Evolutionary conservation across 202 grass and related monocot species (phyloP).

Genomic region (Saccharum hybrid): DNA sequence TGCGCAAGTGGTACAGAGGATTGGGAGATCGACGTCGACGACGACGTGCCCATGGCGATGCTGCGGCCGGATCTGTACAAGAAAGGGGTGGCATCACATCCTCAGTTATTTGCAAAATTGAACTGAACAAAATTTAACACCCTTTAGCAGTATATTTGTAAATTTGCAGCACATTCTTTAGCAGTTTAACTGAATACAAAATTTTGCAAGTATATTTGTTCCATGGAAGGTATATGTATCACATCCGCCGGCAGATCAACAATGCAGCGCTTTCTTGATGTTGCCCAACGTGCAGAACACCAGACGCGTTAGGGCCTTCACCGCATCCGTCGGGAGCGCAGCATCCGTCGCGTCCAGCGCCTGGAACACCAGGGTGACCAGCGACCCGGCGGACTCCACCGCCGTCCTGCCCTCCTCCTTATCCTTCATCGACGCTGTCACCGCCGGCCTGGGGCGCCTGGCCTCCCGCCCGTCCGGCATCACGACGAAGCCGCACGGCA

Average conservation of each 20-base stretch:
- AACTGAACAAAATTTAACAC: too few relatives aligned
- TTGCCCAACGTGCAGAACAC: conserved; percentile 61
- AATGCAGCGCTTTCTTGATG: conserved; percentile 58
- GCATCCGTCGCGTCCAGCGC: conserved; percentile 44
- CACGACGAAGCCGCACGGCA: conserved; percentile 7
- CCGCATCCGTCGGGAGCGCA: conserved; percentile 7
- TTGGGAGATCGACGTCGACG: neutral
- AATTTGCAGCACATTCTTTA: too few relatives aligned
- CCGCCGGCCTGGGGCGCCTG: conserved; percentile 45
- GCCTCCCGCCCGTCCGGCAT: conserved; percentile 3
- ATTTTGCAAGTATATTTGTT: neutral
- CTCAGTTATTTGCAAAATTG: too few relatives aligned
- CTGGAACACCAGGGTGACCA: conserved; percentile 73
- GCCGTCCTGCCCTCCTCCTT: conserved; percentile 16
- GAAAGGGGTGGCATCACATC: neutral
- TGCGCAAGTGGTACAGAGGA: neutral
- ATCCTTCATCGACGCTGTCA: conserved; percentile 60
- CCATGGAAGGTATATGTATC: too few relatives aligned
- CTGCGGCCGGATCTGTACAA: conserved; percentile 1
- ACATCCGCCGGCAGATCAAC: neutral
- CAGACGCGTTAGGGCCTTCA: conserved; percentile 48
- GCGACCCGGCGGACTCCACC: conserved; percentile 53
- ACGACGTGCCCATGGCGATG: neutral
- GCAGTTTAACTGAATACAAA: neutral
- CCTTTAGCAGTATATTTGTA: too few relatives aligned